Evolutionary conservation across 2,329 filamentous ascomycete genomes (phyloP), one percentile per base, ranked within the genome.

Genomic region (Microcyclospora pomicola): DNA sequence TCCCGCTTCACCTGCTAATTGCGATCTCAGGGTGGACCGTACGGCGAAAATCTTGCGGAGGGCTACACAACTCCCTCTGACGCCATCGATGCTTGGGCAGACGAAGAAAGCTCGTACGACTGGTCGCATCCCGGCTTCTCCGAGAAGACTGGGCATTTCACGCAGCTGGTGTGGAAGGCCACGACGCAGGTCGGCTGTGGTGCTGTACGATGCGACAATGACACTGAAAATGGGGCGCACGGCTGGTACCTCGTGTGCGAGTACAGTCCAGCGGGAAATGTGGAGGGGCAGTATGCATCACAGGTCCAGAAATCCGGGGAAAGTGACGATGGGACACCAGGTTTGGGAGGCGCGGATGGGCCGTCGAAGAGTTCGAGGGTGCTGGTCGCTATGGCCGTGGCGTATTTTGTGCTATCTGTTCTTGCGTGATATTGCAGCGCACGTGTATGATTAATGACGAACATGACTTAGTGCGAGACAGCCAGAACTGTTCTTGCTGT

Each of bases 231-330:
- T 27, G 49, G 46, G 13, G 48, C 46, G 10, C 35, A 49, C 3
- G 54, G 54, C 9, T 48, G 44, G 40, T 50, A 38, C 24, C 31
- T 59, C 15, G 58, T 63, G 1, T 64, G 61, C 48, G 58, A 62
- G 43, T 63, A 63, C 40, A 48, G 44, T 35, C 61, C 60, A 4
- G 38, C 48, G 3, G 61, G 61, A 0, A 63, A 64, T 36, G 51
- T 60, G 1, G 39, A 51, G 13, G 59, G 56, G 1, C 36, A 49
- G 14, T 64, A 59, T 41, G 39, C 36, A 11, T 35, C 50, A 4
- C 60, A 63, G 41, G 60, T 64, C 4, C 32, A 33, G 5, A 52
- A 53, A 38, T 29, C 47, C 15, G 52, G 50, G 2, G 46, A 45
- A 27, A 42, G 39, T 15, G 39, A 41, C 12, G 41, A 49, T 40